A percentile compares a stretch with the other conserved stretches of the same genome.
These are phyloP conservation scores for Kuraishia hungarica DNA, from an alignment of 805 yeast species.

Conservation along the genomic window DNA sequence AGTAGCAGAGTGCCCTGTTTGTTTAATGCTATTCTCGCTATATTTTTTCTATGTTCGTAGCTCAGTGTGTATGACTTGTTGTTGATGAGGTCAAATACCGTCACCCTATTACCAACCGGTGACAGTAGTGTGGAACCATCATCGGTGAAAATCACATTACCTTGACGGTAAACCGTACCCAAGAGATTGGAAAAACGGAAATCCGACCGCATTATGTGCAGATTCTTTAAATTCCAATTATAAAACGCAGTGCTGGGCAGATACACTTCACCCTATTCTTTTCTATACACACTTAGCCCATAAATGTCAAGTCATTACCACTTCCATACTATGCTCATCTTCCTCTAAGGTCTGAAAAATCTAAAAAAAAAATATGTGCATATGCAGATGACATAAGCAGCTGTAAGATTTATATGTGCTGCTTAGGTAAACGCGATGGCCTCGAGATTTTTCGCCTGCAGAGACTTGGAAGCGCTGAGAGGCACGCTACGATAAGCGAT, in stretches of 20 bases:
- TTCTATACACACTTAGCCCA: too few relatives aligned
- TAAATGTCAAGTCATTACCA: too few relatives aligned
- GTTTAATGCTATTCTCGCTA: constrained; percentile 73
- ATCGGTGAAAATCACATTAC: constrained; percentile 77
- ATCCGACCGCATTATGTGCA: constrained; percentile 69
- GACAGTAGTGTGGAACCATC: constrained; percentile 80
- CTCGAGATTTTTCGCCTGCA: neutral
- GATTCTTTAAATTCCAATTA: neutral
- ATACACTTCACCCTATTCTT: too few relatives aligned
- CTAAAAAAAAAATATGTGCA: neutral
- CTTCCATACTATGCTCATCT: neutral
- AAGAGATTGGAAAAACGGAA: constrained; percentile 79
- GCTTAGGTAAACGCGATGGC: neutral
- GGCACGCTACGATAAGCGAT: neutral
- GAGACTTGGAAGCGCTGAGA: neutral
- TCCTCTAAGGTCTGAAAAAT: neutral
- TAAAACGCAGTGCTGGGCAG: too few relatives aligned
- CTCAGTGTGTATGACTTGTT: constrained; percentile 83
- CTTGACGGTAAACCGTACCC: constrained; percentile 92
- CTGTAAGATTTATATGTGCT: too few relatives aligned
- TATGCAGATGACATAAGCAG: neutral
- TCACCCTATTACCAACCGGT: constrained; percentile 92
- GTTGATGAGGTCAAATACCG: constrained; percentile 78
- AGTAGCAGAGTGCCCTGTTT: constrained; percentile 72
- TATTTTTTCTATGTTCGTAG: constrained; percentile 86